Conservation (phyloP, 441 rosid genomes). For the Manihot esculenta region DNA sequence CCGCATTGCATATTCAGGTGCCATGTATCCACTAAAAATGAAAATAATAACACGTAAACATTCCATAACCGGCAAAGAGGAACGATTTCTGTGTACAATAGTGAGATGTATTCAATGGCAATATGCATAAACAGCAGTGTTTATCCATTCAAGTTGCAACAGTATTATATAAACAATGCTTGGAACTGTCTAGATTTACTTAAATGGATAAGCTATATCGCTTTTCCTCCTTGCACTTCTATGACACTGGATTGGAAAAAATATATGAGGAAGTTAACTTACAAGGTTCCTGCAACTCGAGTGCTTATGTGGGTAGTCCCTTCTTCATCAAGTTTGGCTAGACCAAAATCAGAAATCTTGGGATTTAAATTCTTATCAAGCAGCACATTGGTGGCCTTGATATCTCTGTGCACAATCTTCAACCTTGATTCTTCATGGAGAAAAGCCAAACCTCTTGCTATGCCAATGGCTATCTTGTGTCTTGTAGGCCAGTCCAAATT, state of each 20-base stretch:
- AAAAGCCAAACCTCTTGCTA: slow-evolving; percentile 49
- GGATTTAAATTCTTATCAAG: slow-evolving; percentile 40
- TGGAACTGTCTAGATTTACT: background rate
- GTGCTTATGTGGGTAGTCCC: slow-evolving; percentile 52
- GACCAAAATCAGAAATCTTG: slow-evolving; percentile 51
- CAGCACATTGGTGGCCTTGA: slow-evolving; percentile 47
- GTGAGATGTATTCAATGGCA: too few species aligned
- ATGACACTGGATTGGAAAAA: background rate
- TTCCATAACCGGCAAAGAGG: background rate
- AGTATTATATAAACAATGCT: background rate
- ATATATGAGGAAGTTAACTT: slow-evolving; percentile 11
- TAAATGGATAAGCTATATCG: too few species aligned
- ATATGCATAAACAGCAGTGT: too few species aligned
- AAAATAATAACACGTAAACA: background rate
- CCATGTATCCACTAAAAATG: slow-evolving; percentile 53
- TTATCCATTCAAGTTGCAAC: background rate
- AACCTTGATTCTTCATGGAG: slow-evolving; percentile 56
- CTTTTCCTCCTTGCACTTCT: background rate
- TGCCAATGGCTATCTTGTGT: slow-evolving; percentile 37
- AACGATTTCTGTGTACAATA: background rate
- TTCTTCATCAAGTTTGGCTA: slow-evolving; percentile 47
- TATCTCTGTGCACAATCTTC: slow-evolving; percentile 58
- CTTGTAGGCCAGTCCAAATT: slow-evolving; percentile 46
- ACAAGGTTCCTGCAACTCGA: slow-evolving; percentile 47
- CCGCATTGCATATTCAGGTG: slow-evolving; percentile 50